These are phyloP conservation scores for Soucietia sequanensis DNA, from an alignment of 805 yeast species.

Conservation along the genomic window DNA sequence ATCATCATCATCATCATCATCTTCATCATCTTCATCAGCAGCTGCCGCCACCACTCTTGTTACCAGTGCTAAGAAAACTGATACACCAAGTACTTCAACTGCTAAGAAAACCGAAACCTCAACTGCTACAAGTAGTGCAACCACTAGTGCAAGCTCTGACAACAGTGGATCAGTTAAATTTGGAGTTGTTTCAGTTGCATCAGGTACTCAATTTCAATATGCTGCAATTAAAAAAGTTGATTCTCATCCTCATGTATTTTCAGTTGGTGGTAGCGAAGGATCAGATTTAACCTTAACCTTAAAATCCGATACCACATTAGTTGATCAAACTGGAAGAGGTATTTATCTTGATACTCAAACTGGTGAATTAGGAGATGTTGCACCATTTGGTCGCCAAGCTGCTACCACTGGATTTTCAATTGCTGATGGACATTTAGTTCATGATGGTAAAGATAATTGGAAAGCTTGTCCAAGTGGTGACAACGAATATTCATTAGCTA, in stretches of 20 bases:
- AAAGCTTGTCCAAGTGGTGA: slow-evolving; percentile 34
- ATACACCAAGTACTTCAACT: slow-evolving; percentile 3
- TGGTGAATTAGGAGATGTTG: slow-evolving; percentile 29
- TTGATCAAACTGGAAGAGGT: slow-evolving; percentile 26
- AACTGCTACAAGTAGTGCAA: slow-evolving; percentile 1
- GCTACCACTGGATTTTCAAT: slow-evolving; percentile 42
- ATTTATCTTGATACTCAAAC: slow-evolving; percentile 22
- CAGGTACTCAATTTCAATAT: slow-evolving; percentile 24
- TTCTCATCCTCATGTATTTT: slow-evolving; percentile 28
- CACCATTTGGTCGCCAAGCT: slow-evolving; percentile 24
- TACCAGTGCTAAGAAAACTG: too few relatives aligned
- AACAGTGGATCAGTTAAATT: too few relatives aligned
- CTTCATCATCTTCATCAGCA: neutral
- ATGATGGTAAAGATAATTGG: slow-evolving; percentile 31
- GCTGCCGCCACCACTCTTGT: too few relatives aligned
- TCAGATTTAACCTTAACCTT: slow-evolving; percentile 18
- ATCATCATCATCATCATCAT: neutral
- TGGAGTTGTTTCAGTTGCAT: slow-evolving; percentile 14
- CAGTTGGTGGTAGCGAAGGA: slow-evolving; percentile 30
- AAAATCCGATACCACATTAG: slow-evolving; percentile 21
- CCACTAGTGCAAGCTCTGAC: slow-evolving; percentile 1
- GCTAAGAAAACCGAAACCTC: slow-evolving; percentile 6
- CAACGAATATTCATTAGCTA: slow-evolving; percentile 19
- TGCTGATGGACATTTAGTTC: slow-evolving; percentile 32
- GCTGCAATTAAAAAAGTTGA: slow-evolving; percentile 22